A percentile compares a stretch with the other conserved stretches of the same genome.
These are phyloP conservation scores for Arabidopsis lyrata DNA, from an alignment of 441 rosid genomes.

Conservation along the genomic window DNA sequence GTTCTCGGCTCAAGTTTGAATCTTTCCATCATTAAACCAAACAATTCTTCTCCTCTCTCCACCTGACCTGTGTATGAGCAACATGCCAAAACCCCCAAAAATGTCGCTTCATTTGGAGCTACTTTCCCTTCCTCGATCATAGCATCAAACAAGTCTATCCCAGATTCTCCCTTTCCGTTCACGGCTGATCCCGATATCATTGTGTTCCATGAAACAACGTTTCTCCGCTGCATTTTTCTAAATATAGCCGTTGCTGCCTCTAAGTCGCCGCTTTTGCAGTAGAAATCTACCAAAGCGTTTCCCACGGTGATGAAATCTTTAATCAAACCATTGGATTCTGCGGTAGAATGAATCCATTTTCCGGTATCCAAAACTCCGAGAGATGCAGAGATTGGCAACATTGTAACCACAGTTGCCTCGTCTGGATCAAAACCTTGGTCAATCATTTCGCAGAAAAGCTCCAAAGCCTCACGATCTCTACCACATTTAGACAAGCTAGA, in stretches of 20 bases:
- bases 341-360: constrained; percentile 60
- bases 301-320: constrained; percentile 57
- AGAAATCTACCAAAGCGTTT: constrained; percentile 75
- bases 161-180: constrained; percentile 66
- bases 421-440: constrained; percentile 67
- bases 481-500: constrained; percentile 68
- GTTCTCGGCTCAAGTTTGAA: constrained; percentile 61
- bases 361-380: constrained; percentile 62
- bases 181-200: constrained; percentile 76
- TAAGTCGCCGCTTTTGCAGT: constrained; percentile 71
- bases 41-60: constrained; percentile 58
- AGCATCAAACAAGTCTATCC: constrained; percentile 64
- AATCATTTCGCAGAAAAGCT: constrained; percentile 65
- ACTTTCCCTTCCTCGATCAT: constrained; percentile 58
- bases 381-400: constrained; percentile 73
- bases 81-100: constrained; percentile 69
- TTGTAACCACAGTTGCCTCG: constrained; percentile 73
- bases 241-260: constrained; percentile 60
- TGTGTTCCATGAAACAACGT: constrained; percentile 72
- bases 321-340: constrained; percentile 56
- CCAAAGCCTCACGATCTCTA: constrained; percentile 68
- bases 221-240: constrained; percentile 57
- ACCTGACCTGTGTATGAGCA: constrained; percentile 74
- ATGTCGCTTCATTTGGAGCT: constrained; percentile 65
- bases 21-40: constrained; percentile 56